phyloP scores from a whole-genome alignment of 345 rosid species.

The Rhodamnia rubescens region DNA sequence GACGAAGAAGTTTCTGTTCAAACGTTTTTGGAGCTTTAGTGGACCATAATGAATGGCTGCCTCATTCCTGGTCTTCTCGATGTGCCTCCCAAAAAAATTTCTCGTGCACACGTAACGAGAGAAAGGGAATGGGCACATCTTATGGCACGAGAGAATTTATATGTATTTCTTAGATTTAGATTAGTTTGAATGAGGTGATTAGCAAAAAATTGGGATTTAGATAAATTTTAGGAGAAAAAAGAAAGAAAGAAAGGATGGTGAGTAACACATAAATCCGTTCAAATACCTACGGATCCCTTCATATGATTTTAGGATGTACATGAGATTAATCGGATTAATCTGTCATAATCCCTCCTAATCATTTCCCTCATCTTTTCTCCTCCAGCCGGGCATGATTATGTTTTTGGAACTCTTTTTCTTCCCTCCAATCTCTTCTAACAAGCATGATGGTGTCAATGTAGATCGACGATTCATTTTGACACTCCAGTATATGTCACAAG shows the following conservation, averaged over 20 bases:
- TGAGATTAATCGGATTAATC: not conserved
- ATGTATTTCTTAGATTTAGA: not conserved
- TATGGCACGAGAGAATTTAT: too few species aligned
- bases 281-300: not conserved
- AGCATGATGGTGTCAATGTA: not conserved
- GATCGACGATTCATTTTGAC: not conserved
- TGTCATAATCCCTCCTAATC: not conserved
- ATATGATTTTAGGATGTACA: not conserved
- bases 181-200: not conserved
- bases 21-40: not conserved
- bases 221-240: not conserved
- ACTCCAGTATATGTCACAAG: not conserved
- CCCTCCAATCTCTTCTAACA: not conserved
- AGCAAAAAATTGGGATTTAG: not conserved
- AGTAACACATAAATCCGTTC: not conserved
- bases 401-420: not conserved
- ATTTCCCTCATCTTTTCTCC: not conserved
- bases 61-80: not conserved
- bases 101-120: too few species aligned
- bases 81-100: not conserved
- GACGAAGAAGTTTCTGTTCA: not conserved
- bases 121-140: too few species aligned
- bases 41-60: not conserved
- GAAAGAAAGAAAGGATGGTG: not conserved
- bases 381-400: not conserved